These are phyloP conservation scores for Trametes hirsuta DNA, from an alignment of 1,284 basidiomycete genomes.

Conservation along the genomic window DNA sequence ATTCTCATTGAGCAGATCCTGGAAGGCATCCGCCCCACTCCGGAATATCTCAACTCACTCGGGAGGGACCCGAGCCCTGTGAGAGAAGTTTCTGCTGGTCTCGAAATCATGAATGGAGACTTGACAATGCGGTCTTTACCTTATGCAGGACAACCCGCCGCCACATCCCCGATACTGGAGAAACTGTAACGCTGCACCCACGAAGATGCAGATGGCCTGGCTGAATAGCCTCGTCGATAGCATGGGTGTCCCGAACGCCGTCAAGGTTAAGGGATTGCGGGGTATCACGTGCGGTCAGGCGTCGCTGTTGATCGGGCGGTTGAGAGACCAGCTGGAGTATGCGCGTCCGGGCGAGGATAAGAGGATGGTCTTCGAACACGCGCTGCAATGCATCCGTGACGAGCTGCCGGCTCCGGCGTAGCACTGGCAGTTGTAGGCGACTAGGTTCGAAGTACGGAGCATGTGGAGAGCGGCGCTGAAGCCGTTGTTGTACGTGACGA, in stretches of 20 bases:
- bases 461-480: no score
- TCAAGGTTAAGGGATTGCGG: neutral
- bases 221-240: neutral
- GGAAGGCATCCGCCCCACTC: neutral
- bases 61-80: neutral
- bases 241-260: neutral
- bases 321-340: neutral
- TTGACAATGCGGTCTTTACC: no score
- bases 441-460: neutral
- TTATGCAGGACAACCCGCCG: neutral
- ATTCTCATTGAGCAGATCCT: neutral
- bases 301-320: neutral
- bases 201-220: neutral
- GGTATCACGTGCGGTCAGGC: neutral
- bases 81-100: neutral
- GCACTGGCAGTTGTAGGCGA: neutral
- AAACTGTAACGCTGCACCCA: neutral
- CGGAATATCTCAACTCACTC: neutral
- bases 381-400: neutral
- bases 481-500: no score
- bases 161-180: neutral
- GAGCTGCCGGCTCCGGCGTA: neutral
- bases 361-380: neutral
- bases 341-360: neutral
- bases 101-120: neutral